These are phyloP conservation scores for Sutorius australiensis DNA, from an alignment of 768 basidiomycete genomes.

Conservation along the genomic window DNA sequence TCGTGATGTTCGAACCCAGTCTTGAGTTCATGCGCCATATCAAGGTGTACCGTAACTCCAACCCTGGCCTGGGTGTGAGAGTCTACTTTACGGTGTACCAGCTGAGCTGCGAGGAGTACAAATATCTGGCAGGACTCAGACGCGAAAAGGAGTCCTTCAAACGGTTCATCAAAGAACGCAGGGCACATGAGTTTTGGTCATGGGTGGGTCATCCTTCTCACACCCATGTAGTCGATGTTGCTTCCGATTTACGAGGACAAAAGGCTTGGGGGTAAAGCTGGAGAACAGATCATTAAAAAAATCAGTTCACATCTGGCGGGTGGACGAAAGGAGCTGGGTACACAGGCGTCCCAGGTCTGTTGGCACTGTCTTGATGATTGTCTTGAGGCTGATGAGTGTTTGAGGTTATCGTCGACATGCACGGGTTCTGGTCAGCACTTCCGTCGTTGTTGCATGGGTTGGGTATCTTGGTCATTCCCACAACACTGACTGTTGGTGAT, in stretches of 20 bases:
- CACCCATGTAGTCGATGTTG: slow-evolving; percentile 69
- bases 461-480: slow-evolving; percentile 76
- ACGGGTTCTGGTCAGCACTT: slow-evolving; percentile 91
- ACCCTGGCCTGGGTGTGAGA: slow-evolving; percentile 77
- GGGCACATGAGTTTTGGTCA: slow-evolving; percentile 48
- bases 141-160: slow-evolving; percentile 95
- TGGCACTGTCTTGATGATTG: background rate
- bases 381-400: background rate
- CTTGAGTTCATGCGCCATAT: slow-evolving; percentile 90
- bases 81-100: slow-evolving; percentile 97
- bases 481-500: slow-evolving; percentile 91
- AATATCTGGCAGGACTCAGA: slow-evolving; percentile 83
- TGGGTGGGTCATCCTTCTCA: background rate
- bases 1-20: slow-evolving; percentile 94
- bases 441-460: slow-evolving; percentile 88
- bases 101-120: slow-evolving; percentile 92
- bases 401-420: slow-evolving; percentile 93
- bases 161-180: slow-evolving; percentile 85
- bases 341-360: slow-evolving; percentile 60
- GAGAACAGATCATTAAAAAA: slow-evolving; percentile 68
- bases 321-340: slow-evolving; percentile 64
- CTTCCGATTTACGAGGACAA: slow-evolving; percentile 74
- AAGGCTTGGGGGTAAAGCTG: slow-evolving; percentile 33
- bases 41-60: slow-evolving; percentile 87
- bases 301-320: slow-evolving; percentile 86